Base-by-base conservation (phyloP, 2,329 filamentous ascomycete genomes). In the Cyphellophora attinorum region DNA sequence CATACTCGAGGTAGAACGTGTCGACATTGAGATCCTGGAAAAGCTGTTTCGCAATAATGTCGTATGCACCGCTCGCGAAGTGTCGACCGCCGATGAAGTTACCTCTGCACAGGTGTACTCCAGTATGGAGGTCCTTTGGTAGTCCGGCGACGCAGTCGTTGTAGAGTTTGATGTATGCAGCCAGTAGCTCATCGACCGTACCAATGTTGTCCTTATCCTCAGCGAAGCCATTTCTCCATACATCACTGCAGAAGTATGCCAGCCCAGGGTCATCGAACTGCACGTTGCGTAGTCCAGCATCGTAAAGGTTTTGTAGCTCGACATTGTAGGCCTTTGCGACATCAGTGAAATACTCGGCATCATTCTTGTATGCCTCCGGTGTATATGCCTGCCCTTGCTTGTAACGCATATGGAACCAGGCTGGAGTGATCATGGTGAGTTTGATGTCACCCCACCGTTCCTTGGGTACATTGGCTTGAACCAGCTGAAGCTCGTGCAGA, bases 101-200 rank as follows among this genome's bases (percentile, higher is more conserved):
- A n/a, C 47, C 55, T 32, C 40, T 65, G 65, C 80, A 85, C 30
- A 85, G 64, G 50, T 85, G 80, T 14, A 85, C 75, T 16, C 80
- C 80, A 2, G 80, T 70, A 54, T 82, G 78, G 65, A 84, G 72
- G 50, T 84, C 78, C 2, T 62, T 50, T 0, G 79, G 76, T 1
- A 71, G 58, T 45, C 69, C 66, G 48, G 62, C 61, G 51, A 81
- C 65, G 45, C 67, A 74, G 52, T 79, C 74, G 54, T 84, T 84
- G 65, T 85, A 84, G 41, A 82, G 70, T 31, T 66, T 61, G 51
- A 85, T 79, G 57, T 84, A 85, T 5, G 74, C 69, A 45, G 81
- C 77, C 5, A 84, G 68, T 18, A 82, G 73, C 46, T 76, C 73
- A 29, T 81, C 76, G 2, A 79, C 70, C 1, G 73, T 71, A 52